Percentiles rank a stretch among this genome's conserved stretches.
These are phyloP conservation scores for Alliaria petiolata DNA, from an alignment of 345 rosid species.

Conservation along the genomic window DNA sequence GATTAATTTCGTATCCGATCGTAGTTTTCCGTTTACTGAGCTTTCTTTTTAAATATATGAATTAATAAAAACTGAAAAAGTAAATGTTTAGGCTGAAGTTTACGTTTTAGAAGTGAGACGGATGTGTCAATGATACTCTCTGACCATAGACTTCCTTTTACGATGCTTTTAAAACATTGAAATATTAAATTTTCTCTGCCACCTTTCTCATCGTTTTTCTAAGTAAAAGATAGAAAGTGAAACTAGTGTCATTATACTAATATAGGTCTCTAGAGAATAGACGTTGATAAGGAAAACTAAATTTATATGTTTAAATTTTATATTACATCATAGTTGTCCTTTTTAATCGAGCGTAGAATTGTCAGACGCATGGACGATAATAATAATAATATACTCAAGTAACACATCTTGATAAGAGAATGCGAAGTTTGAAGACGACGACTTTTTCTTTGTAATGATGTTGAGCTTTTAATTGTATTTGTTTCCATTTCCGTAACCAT, in stretches of 20 bases:
- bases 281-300: not conserved
- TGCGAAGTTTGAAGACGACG: slow-evolving; percentile 3
- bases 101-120: slow-evolving; percentile 13
- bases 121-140: slow-evolving; percentile 26
- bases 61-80: not conserved
- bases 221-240: slow-evolving; percentile 11
- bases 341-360: not conserved
- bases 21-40: not conserved
- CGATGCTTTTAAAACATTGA: slow-evolving; percentile 9
- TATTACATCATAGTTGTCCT: not conserved
- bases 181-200: not conserved
- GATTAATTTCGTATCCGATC: not conserved
- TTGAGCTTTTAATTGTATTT: slow-evolving; percentile 12
- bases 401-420: not conserved
- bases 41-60: not conserved
- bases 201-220: slow-evolving; percentile 14
- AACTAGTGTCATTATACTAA: not conserved
- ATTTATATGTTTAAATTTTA: not conserved
- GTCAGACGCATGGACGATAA: slow-evolving; percentile 29
- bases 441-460: slow-evolving; percentile 15
- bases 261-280: too few relatives aligned
- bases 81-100: not conserved
- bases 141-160: slow-evolving; percentile 20
- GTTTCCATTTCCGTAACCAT: slow-evolving; percentile 12
- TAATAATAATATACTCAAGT: not conserved